Conservation (phyloP, 169 alveolate genomes). For the Cardiosporidium cionae region DNA sequence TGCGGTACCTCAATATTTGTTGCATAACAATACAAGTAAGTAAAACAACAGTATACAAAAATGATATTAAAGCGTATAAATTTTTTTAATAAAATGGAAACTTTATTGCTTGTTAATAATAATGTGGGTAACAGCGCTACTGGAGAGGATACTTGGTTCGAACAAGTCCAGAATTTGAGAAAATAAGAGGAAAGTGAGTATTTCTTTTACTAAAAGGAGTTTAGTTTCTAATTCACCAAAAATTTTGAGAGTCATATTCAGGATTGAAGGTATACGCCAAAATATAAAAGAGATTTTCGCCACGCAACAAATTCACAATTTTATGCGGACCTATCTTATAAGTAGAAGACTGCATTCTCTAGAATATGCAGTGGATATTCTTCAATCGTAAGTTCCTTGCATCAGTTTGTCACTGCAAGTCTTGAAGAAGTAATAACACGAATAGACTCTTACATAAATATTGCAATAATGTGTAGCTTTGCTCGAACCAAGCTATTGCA, state of each 20-base stretch:
- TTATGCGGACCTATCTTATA: not conserved
- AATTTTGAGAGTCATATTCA: not conserved
- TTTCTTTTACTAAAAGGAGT: not conserved
- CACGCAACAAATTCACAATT: not conserved
- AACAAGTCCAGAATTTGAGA: slow-evolving; percentile 6
- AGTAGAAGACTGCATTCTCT: not conserved
- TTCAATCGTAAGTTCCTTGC: too few species aligned
- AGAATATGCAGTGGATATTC: too few species aligned
- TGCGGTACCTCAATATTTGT: not conserved
- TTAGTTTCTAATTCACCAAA: not conserved
- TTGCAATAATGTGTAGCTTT: not conserved
- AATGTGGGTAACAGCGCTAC: too few species aligned
- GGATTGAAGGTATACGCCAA: not conserved
- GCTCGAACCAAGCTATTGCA: slow-evolving; percentile 21
- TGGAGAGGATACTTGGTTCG: slow-evolving; percentile 46
- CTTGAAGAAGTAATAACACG: too few species aligned
- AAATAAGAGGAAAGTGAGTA: not conserved
- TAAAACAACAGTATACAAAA: not conserved
- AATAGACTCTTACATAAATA: too few species aligned
- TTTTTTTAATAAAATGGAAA: slow-evolving; percentile 18
- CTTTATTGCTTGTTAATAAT: too few species aligned
- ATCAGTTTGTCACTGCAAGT: too few species aligned
- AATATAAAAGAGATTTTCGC: not conserved
- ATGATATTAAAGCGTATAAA: not conserved
- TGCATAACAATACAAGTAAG: not conserved